Conservation (phyloP, 2,329 filamentous ascomycete genomes). For the Aquanectria penicillioides region DNA sequence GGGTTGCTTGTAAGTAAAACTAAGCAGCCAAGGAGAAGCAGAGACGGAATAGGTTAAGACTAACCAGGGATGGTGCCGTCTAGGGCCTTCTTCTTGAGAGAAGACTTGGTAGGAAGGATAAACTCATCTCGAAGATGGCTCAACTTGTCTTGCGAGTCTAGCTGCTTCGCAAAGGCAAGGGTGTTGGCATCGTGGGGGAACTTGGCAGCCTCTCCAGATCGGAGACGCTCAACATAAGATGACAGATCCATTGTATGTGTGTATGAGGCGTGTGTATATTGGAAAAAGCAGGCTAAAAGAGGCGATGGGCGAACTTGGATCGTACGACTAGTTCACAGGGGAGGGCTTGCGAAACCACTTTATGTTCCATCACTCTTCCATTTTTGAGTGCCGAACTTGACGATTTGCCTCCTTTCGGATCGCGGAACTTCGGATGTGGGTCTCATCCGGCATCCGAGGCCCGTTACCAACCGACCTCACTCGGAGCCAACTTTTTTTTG, state of each 20-base stretch:
- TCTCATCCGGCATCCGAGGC: conserved; percentile 13
- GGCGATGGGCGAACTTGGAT: conserved; percentile 25
- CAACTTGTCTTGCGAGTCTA: conserved; percentile 72
- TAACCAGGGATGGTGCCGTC: conserved; percentile 55
- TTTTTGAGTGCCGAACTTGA: background rate
- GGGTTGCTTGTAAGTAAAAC: background rate
- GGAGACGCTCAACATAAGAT: conserved; percentile 51
- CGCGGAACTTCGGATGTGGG: conserved; percentile 22
- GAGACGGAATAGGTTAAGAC: no score
- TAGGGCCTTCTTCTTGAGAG: conserved; percentile 72
- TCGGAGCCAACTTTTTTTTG: background rate
- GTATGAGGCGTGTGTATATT: background rate
- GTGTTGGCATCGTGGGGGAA: conserved; percentile 61
- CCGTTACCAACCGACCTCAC: background rate
- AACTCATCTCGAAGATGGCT: conserved; percentile 74
- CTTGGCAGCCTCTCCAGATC: conserved; percentile 51
- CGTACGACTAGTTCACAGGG: conserved; percentile 33
- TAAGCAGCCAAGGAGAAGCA: background rate
- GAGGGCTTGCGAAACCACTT: conserved; percentile 41
- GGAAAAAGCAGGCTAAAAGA: background rate
- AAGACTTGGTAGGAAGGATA: conserved; percentile 78
- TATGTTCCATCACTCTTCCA: conserved; percentile 33
- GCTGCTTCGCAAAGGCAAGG: conserved; percentile 57
- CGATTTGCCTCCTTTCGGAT: background rate
- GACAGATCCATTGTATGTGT: conserved; percentile 51